These are phyloP conservation scores for Aspergillus sparsus DNA, from an alignment of 495 filamentous ascomycete genomes.

Conservation along the genomic window DNA sequence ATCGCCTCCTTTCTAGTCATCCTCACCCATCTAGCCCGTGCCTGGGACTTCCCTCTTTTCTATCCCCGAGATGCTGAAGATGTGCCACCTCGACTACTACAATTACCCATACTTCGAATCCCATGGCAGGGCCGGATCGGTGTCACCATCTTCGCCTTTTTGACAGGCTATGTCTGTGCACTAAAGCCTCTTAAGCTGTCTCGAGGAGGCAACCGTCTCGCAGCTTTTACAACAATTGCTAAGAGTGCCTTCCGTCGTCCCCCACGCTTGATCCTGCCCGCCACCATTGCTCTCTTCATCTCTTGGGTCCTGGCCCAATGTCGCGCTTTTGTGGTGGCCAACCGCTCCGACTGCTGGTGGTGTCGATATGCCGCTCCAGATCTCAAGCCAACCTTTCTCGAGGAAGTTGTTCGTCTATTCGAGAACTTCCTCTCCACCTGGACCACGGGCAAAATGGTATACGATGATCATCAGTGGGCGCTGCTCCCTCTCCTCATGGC, in stretches of 20 bases:
- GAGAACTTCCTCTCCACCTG: slow-evolving; percentile 56
- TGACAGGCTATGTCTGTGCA: slow-evolving; percentile 69
- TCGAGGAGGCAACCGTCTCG: slow-evolving; percentile 54
- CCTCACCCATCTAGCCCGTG: slow-evolving; percentile 62
- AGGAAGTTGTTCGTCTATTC: slow-evolving; percentile 46
- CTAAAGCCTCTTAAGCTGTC: slow-evolving; percentile 63
- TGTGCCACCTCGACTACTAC: slow-evolving; percentile 52
- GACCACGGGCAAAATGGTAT: slow-evolving; percentile 59
- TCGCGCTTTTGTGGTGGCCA: slow-evolving; percentile 59
- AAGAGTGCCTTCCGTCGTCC: slow-evolving; percentile 66
- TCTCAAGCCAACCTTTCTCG: slow-evolving; percentile 36
- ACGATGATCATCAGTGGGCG: slow-evolving; percentile 69
- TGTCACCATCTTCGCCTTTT: slow-evolving; percentile 65
- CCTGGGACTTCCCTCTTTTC: slow-evolving; percentile 61
- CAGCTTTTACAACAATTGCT: slow-evolving; percentile 54
- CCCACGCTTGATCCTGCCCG: slow-evolving; percentile 62
- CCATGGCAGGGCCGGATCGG: slow-evolving; percentile 65
- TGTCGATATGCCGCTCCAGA: slow-evolving; percentile 56
- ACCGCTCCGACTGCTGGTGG: slow-evolving; percentile 61
- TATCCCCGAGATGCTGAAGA: slow-evolving; percentile 51
- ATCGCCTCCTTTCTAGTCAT: slow-evolving; percentile 65
- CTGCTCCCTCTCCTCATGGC: slow-evolving; percentile 62
- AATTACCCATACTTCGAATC: slow-evolving; percentile 61
- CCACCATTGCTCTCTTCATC: slow-evolving; percentile 57
- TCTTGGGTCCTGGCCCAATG: slow-evolving; percentile 60